phyloP scores from a whole-genome alignment of 2,329 filamentous ascomycete species.

The Apiospora hydei region DNA sequence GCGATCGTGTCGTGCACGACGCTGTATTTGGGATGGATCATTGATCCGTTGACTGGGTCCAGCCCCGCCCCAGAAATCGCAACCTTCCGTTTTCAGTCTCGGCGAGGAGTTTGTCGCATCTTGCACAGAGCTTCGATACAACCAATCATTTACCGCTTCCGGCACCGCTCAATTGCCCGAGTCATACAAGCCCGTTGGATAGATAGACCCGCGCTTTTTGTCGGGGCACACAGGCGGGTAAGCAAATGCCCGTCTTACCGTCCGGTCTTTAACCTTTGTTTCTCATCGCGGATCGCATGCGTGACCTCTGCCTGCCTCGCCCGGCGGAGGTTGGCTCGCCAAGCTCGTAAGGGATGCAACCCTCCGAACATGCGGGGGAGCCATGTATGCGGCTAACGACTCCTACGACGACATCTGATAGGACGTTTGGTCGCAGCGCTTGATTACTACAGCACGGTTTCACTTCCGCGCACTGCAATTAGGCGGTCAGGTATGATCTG shows the following conservation, averaged over 20 bases:
- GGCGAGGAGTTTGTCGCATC: conserved; percentile 5
- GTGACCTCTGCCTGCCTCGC: background rate
- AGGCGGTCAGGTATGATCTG: conserved; percentile 9
- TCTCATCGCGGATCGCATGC: background rate
- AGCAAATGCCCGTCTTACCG: background rate
- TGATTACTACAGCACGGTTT: background rate
- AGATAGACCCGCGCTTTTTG: background rate
- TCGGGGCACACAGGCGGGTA: background rate
- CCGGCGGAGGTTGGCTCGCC: background rate
- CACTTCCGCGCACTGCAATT: background rate
- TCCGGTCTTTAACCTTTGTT: background rate
- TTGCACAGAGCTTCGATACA: background rate
- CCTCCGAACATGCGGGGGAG: conserved; percentile 7
- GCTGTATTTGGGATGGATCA: background rate
- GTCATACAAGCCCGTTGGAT: background rate
- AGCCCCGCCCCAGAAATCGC: background rate
- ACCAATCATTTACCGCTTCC: background rate
- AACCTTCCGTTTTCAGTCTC: conserved; percentile 16
- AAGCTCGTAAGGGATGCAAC: background rate
- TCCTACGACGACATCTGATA: background rate
- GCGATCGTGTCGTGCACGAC: background rate
- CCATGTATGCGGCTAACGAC: background rate
- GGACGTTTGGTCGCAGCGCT: background rate
- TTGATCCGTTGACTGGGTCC: background rate
- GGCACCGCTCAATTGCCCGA: background rate